A percentile compares a stretch with the other conserved stretches of the same genome.
phyloP scores from a whole-genome alignment of 768 basidiomycete genomes.

The Exidia glandulosa region DNA sequence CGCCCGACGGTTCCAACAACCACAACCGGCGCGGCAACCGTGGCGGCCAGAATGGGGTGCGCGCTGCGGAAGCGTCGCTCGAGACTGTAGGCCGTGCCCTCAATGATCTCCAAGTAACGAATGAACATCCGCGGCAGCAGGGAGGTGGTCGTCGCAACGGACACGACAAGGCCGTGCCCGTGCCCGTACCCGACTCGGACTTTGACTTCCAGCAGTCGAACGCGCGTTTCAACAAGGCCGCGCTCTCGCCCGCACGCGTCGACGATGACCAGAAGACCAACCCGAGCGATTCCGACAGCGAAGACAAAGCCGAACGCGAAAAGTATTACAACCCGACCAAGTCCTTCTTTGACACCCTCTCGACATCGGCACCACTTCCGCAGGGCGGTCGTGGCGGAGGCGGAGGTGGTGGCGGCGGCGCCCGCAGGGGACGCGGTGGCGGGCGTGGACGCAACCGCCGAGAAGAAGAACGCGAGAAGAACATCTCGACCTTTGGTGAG shows the following conservation, averaged over 20 bases:
- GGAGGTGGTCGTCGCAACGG: constrained; percentile 26
- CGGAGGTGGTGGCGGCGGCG: constrained; percentile 19
- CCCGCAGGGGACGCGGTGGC: constrained; percentile 27
- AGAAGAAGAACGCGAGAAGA: constrained; percentile 76
- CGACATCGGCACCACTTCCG: constrained; percentile 19
- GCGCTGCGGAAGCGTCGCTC: constrained; percentile 10
- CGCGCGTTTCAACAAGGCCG: constrained; percentile 69
- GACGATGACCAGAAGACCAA: constrained; percentile 15
- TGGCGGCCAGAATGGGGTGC: constrained; percentile 3
- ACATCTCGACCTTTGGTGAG: constrained; percentile 82
- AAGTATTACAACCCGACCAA: constrained; percentile 53
- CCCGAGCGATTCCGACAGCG: constrained; percentile 11
- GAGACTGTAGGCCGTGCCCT: constrained; percentile 45
- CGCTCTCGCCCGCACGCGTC: constrained; percentile 27
- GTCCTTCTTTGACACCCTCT: constrained; percentile 72
- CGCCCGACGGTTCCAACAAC: constrained; percentile 18
- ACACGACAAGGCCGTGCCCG: constrained; percentile 27
- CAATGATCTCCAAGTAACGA: constrained; percentile 35
- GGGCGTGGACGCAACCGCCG: constrained; percentile 51
- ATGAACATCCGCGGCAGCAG: constrained; percentile 8
- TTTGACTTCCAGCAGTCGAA: constrained; percentile 76
- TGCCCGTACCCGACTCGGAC: constrained; percentile 60
- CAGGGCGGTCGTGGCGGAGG: constrained; percentile 21
- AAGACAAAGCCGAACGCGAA: constrained; percentile 25
- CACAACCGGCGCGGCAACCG: constrained; percentile 42